Conservation (phyloP, 495 filamentous ascomycete genomes). For the Apiosordaria backusii region DNA sequence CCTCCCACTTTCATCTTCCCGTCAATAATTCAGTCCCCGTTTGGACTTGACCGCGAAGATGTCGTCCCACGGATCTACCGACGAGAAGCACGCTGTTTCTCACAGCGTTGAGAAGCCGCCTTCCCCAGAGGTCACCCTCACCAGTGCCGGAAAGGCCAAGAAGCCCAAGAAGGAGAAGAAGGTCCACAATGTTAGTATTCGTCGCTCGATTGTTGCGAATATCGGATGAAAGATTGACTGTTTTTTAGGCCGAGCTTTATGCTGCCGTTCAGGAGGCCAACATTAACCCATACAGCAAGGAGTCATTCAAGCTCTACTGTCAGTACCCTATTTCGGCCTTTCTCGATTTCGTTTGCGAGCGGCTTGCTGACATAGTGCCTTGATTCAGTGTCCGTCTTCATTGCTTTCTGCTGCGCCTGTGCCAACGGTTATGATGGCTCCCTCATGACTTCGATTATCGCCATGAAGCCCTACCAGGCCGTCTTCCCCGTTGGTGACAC, state of each 20-base stretch:
- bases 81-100: slow-evolving; percentile 27
- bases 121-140: slow-evolving; percentile 1
- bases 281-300: slow-evolving; percentile 53
- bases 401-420: slow-evolving; percentile 50
- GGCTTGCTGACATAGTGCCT: neutral
- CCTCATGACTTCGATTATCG: slow-evolving; percentile 43
- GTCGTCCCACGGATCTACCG: slow-evolving; percentile 33
- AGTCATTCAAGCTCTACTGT: slow-evolving; percentile 52
- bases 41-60: slow-evolving; percentile 19
- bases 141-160: slow-evolving; percentile 19
- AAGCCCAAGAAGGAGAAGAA: slow-evolving; percentile 42
- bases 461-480: slow-evolving; percentile 39
- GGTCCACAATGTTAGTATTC: slow-evolving; percentile 50
- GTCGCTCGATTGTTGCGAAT: neutral
- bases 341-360: neutral
- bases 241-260: slow-evolving; percentile 51
- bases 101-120: slow-evolving; percentile 12
- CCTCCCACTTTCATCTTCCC: slow-evolving; percentile 6
- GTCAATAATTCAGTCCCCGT: neutral
- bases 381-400: slow-evolving; percentile 31
- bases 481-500: slow-evolving; percentile 35
- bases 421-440: slow-evolving; percentile 52
- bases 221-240: neutral
- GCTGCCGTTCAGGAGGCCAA: slow-evolving; percentile 55
- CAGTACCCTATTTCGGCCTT: neutral